A percentile compares a stretch with the other conserved stretches of the same genome.
These are phyloP conservation scores for Phytophthora sojae DNA, from an alignment of 352 stramenopile species.

Conservation along the genomic window DNA sequence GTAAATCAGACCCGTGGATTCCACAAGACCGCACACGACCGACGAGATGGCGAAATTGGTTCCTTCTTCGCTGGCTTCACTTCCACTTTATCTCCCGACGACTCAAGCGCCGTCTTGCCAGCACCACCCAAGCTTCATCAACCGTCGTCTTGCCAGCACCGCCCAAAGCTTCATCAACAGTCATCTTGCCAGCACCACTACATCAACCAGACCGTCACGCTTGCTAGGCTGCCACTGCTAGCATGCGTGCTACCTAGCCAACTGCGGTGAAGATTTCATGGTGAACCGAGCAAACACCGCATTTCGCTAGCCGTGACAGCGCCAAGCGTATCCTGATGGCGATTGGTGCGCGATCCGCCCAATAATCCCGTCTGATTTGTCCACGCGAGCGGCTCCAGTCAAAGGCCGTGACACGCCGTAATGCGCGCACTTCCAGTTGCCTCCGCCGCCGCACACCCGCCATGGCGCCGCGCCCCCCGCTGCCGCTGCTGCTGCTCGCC, in stretches of 20 bases:
- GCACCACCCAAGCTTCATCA: background rate
- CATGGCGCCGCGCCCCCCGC: conserved; percentile 13
- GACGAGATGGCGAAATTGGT: background rate
- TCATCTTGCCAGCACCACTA: too few relatives aligned
- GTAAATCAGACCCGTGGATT: too few relatives aligned
- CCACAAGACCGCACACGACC: too few relatives aligned
- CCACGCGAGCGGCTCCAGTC: conserved; percentile 14
- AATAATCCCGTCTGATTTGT: background rate
- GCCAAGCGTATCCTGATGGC: background rate
- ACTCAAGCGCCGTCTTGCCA: background rate
- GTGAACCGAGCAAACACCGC: too few relatives aligned
- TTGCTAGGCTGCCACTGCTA: too few relatives aligned
- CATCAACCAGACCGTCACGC: too few relatives aligned
- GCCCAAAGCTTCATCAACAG: too few relatives aligned
- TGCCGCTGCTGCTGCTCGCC: conserved; percentile 14
- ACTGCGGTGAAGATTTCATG: too few relatives aligned
- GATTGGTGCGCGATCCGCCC: background rate
- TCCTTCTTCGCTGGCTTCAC: background rate
- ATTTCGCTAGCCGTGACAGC: background rate
- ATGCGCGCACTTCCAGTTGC: conserved; percentile 21
- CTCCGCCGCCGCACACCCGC: background rate
- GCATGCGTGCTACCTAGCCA: too few relatives aligned
- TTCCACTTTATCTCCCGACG: background rate
- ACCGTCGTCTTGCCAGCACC: background rate
- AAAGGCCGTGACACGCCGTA: conserved; percentile 3